Evolutionary conservation across 345 rosid genomes (phyloP), one percentile per base, ranked within the genome.

Genomic region (Mangifera indica): DNA sequence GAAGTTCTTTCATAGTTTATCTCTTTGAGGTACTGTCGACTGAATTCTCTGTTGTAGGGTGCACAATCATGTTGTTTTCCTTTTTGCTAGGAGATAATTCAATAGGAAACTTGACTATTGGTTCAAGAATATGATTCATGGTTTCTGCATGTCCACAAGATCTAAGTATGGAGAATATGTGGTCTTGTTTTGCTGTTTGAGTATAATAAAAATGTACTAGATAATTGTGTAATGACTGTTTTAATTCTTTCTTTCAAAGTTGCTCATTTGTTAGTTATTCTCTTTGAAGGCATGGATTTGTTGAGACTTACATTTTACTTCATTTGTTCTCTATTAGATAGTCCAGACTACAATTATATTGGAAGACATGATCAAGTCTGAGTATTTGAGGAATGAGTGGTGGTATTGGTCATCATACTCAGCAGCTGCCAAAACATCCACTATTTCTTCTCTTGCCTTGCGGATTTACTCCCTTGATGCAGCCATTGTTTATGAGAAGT

Each of bases 341-440:
- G 86, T 95, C 76, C 99, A 89, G 80, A 94, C 98, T 69, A 84
- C 91, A 64, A 69, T 91, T 67, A 76, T 88, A 75, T 79, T 95
- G 74, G 99, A 91, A 84, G 96, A 93, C 81, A 89, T 89, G 94
- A 89, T 95, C 20, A 91, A 83, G 82, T 80, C 90, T 4, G 91
- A 88, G 74, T 88, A 79, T 75, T 76, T 95, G 78, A 87, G 85
- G 82, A 95, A 87, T 79, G 97, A 87, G 25, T 92, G 99, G 99
- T 95, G 99, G 99, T 91, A 92, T 77, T 92, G 98, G 99, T 95
- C 98, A 71, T 95, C 97, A 42, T 90, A 89, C 54, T 87, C 98
- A 63, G 99, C 90, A 66, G 98, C 97, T 69, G 94, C 85, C 44
- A 91, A 85, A 81, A 84, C 91, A 46, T 87, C 93, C 62, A 92